Evolutionary conservation across 1,284 basidiomycete species (phyloP).

Genomic region (Ganoderma multipileum): DNA sequence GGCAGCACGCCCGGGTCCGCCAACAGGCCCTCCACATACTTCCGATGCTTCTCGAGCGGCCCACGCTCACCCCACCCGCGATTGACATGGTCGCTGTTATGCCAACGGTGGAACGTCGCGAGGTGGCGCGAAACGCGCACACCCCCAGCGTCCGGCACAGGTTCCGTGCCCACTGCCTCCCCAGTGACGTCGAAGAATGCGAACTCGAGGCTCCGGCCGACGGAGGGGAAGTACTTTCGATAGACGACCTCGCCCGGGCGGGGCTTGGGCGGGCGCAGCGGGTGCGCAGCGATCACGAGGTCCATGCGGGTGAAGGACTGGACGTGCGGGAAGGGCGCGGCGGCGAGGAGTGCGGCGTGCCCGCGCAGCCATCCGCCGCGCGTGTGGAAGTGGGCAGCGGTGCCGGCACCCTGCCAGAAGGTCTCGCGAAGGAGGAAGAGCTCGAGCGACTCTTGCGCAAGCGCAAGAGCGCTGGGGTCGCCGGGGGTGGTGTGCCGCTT

Average conservation of each 20-base stretch:
- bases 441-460: conserved; percentile 30
- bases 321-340: conserved; percentile 47
- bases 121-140: conserved; percentile 46
- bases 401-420: conserved; percentile 65
- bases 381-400: conserved; percentile 42
- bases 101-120: conserved; percentile 57
- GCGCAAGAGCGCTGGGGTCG: conserved; percentile 19
- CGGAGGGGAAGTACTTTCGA: conserved; percentile 51
- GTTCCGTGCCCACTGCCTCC: conserved; percentile 36
- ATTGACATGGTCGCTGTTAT: conserved; percentile 58
- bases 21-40: conserved; percentile 49
- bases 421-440: conserved; percentile 51
- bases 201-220: conserved; percentile 52
- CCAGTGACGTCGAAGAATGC: conserved; percentile 49
- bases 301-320: conserved; percentile 55
- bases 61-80: conserved; percentile 59
- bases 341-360: conserved; percentile 31
- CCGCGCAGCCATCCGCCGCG: conserved; percentile 51
- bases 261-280: conserved; percentile 61
- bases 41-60: conserved; percentile 52
- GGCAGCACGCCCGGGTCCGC: conserved; percentile 53
- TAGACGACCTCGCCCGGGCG: conserved; percentile 53
- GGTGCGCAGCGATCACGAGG: conserved; percentile 57
- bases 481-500: conserved; percentile 33
- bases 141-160: conserved; percentile 20